Percentiles rank a stretch among this genome's conserved stretches.
Evolutionary conservation across 108 stramenopile genomes (phyloP).

Genomic region (Mayamaea pseudoterrestris): DNA sequence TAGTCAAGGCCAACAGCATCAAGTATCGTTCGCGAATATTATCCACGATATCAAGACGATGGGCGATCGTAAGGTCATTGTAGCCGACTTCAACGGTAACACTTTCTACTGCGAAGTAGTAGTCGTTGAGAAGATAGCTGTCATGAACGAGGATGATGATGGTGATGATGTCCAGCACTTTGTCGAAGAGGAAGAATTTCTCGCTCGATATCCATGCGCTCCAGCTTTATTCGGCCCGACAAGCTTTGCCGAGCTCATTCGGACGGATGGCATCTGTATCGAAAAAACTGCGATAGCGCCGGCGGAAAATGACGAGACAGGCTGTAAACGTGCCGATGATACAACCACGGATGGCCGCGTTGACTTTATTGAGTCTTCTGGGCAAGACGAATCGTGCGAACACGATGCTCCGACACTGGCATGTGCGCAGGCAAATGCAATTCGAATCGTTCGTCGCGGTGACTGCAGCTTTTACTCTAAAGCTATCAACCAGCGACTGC

Average conservation of each 20-base stretch:
- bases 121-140: conserved; percentile 5
- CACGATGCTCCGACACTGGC: too few relatives aligned
- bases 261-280: conserved; percentile 16
- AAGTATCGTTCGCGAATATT: too few relatives aligned
- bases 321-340: too few relatives aligned
- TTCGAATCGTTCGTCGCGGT: conserved; percentile 49
- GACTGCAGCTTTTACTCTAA: conserved; percentile 56
- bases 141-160: not conserved
- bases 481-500: conserved; percentile 24
- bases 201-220: conserved; percentile 41
- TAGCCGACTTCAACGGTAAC: conserved; percentile 43
- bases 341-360: too few relatives aligned
- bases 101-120: conserved; percentile 40
- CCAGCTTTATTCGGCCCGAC: conserved; percentile 70
- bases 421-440: too few relatives aligned
- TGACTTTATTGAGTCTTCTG: too few relatives aligned
- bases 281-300: conserved; percentile 18
- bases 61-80: conserved; percentile 11
- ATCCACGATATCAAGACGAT: too few relatives aligned
- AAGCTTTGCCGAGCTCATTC: conserved; percentile 17
- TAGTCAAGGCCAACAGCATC: too few relatives aligned
- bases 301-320: too few relatives aligned
- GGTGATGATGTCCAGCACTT: not conserved
- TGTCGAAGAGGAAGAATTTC: conserved; percentile 4
- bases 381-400: too few relatives aligned